Percentiles rank a stretch among this genome's conserved stretches.
These are phyloP conservation scores for Calonectria naviculata DNA, from an alignment of 2,329 filamentous ascomycete genomes.

Conservation along the genomic window DNA sequence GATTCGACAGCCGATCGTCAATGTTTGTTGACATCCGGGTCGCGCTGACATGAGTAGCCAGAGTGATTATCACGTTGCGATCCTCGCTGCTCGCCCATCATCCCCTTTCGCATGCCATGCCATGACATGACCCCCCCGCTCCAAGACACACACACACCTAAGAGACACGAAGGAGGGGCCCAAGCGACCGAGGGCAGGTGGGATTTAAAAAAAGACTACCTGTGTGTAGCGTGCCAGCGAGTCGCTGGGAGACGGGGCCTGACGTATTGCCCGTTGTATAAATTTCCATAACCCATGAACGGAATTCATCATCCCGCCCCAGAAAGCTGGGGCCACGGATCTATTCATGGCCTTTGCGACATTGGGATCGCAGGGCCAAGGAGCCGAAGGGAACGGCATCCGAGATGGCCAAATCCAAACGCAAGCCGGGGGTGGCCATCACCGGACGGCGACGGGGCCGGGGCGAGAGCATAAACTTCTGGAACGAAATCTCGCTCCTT, in stretches of 20 bases:
- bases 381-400: constrained; percentile 12
- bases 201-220: constrained; percentile 6
- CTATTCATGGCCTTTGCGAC: constrained; percentile 20
- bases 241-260: constrained; percentile 10
- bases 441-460: neutral
- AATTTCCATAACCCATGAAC: constrained; percentile 24
- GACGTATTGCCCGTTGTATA: constrained; percentile 24
- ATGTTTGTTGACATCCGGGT: constrained; percentile 13
- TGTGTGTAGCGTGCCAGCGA: neutral
- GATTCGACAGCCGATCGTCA: constrained; percentile 5
- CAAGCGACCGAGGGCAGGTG: neutral
- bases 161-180: neutral
- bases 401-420: constrained; percentile 4
- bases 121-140: neutral
- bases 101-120: constrained; percentile 5
- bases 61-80: neutral
- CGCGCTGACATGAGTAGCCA: neutral
- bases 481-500: neutral
- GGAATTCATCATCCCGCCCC: constrained; percentile 29
- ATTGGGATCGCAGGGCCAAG: constrained; percentile 16
- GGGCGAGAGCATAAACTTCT: constrained; percentile 7
- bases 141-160: neutral
- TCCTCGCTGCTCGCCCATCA: neutral
- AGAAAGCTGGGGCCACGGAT: constrained; percentile 29
- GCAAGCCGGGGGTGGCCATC: neutral